These are phyloP conservation scores for Dryas octopetala DNA, from an alignment of 306 rosid genomes.

Conservation along the genomic window DNA sequence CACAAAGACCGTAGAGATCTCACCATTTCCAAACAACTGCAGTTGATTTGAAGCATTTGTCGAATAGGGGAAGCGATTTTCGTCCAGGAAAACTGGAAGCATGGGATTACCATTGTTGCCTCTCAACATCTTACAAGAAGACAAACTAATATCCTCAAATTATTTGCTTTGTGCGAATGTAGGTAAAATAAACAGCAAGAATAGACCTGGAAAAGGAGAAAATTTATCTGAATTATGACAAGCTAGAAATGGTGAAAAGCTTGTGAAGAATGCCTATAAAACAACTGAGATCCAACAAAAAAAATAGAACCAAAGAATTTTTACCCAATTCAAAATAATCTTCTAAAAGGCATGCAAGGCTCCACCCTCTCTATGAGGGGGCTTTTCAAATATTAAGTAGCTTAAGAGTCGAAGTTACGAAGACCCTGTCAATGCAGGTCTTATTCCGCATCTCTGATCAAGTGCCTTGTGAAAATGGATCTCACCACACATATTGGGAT, in stretches of 20 bases:
- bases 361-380: neutral
- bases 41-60: constrained; percentile 67
- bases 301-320: neutral
- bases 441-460: neutral
- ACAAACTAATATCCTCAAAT: constrained; percentile 21
- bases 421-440: neutral
- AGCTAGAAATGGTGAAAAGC: neutral
- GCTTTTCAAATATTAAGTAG: neutral
- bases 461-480: neutral
- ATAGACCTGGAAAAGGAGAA: constrained; percentile 31
- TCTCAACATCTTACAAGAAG: constrained; percentile 57
- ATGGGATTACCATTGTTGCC: constrained; percentile 63
- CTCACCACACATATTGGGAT: neutral
- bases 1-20: constrained; percentile 35
- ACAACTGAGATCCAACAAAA: too few relatives aligned
- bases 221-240: constrained; percentile 13
- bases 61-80: constrained; percentile 55
- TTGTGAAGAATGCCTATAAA: neutral
- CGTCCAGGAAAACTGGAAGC: constrained; percentile 75
- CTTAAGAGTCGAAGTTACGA: neutral
- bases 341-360: neutral
- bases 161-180: constrained; percentile 19
- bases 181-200: constrained; percentile 23
- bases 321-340: neutral
- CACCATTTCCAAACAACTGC: constrained; percentile 78